Base-by-base conservation (phyloP, 805 yeast species). In the Candida krabiensis region DNA sequence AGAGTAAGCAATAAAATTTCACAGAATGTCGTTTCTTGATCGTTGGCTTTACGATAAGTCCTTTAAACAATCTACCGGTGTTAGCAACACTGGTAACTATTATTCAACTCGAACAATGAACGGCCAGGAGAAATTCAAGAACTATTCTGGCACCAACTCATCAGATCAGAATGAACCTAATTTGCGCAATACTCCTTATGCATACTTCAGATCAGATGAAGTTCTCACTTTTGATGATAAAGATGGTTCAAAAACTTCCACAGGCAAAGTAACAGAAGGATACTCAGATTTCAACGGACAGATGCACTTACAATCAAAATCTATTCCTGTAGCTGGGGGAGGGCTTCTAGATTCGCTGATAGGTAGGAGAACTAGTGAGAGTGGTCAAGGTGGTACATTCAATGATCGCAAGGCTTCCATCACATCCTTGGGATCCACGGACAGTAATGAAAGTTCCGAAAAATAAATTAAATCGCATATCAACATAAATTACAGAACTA, bases 21-120 rank as follows among this genome's bases (percentile, higher is more conserved):
- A n/a, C n/a, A n/a, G n/a, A 29, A 60, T 58, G 62, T 61, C 66
- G 14, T 63, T 63, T 35, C 28, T 63, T 17, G 67, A 63, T 31
- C 61, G 67, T 28, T 62, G 66, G 66, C 40, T 62, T 12, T 56
- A 55, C 50, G 46, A 55, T 16, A 42, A 49, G 18, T 41, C 44
- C 11, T 28, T 50, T 3, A 38, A 33, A 16, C 50, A 52, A 33
- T 38, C 40, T 35, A 34, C 43, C 2, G 49, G 56, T 7, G 44
- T 44, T 9, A 42, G 40, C 9, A 43, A 58, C 33, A 57, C 65
- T 0, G 66, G 66, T 8, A 43, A 49, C 8, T 39, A 45, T 26
- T 46, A 47, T 34, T 41, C 58, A 5, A 43, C 44, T 2, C 40
- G 28, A 15, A 39, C 47, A 4, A 24, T 38, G 22, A 18, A 40